Conservation (phyloP, 2,329 filamentous ascomycete genomes). For the Monilinia polystroma region DNA sequence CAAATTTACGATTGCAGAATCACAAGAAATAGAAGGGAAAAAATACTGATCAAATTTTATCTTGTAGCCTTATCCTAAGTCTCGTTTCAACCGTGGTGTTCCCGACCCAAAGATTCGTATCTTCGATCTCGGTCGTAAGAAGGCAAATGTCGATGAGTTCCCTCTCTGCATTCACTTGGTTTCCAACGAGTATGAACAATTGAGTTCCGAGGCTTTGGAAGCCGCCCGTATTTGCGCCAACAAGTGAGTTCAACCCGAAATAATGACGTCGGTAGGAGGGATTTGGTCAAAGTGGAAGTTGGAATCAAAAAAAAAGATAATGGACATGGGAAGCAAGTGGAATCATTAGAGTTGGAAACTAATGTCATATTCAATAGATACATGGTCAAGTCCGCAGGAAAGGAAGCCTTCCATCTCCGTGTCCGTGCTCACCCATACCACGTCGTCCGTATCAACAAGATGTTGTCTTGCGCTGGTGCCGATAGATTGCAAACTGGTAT, state of each 20-base stretch:
- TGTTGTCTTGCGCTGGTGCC: slow-evolving; percentile 99
- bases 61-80: slow-evolving; percentile 91
- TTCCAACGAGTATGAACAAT: slow-evolving; percentile 99
- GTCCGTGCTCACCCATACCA: slow-evolving; percentile 97
- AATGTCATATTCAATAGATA: slow-evolving; percentile 42
- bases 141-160: slow-evolving; percentile 98
- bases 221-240: slow-evolving; percentile 99
- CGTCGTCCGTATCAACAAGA: slow-evolving; percentile 99
- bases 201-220: slow-evolving; percentile 99
- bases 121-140: slow-evolving; percentile 99
- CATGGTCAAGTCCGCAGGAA: slow-evolving; percentile 69
- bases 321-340: slow-evolving; percentile 9
- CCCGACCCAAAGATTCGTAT: slow-evolving; percentile 80
- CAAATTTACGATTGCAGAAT: background rate
- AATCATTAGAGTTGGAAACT: slow-evolving; percentile 15
- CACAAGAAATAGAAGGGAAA: slow-evolving; percentile 4
- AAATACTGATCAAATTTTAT: slow-evolving; percentile 28
- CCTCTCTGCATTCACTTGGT: slow-evolving; percentile 98
- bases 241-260: slow-evolving; percentile 61
- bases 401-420: slow-evolving; percentile 73
- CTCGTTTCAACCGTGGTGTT: slow-evolving; percentile 99
- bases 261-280: slow-evolving; percentile 3
- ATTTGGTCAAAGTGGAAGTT: slow-evolving; percentile 17
- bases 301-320: background rate
- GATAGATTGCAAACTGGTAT: slow-evolving; percentile 99